A percentile compares a stretch with the other conserved stretches of the same genome.
phyloP scores from a whole-genome alignment of 306 rosid species.

The Fagus sylvatica region DNA sequence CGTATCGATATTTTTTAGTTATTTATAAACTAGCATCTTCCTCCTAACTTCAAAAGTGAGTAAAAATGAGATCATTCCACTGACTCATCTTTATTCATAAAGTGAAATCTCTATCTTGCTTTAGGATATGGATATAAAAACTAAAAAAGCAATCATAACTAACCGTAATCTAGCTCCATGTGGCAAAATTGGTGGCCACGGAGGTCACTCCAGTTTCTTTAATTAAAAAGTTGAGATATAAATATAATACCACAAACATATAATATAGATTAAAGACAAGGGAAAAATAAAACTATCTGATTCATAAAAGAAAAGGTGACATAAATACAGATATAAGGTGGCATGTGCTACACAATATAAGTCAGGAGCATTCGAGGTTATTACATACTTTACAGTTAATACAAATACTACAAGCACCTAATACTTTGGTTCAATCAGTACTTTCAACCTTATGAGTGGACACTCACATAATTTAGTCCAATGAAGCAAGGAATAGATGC shows the following conservation, averaged over 20 bases:
- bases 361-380: conserved; percentile 1
- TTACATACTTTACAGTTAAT: conserved; percentile 6
- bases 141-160: not conserved
- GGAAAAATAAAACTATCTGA: not conserved
- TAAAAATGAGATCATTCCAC: not conserved
- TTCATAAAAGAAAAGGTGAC: conserved; percentile 3
- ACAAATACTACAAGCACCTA: conserved; percentile 6
- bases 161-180: not conserved
- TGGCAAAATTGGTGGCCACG: not conserved
- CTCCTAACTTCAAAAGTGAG: not conserved
- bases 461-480: conserved; percentile 20
- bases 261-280: not conserved
- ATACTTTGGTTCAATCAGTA: not conserved
- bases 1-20: not conserved
- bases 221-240: not conserved
- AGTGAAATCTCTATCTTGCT: not conserved
- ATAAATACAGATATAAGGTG: conserved; percentile 13
- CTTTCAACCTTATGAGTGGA: conserved; percentile 16
- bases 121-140: not conserved
- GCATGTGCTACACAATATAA: conserved; percentile 20
- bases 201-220: not conserved
- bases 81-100: not conserved
- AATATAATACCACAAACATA: not conserved
- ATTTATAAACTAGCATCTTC: not conserved
- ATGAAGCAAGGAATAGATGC: conserved; percentile 25